Conservation (phyloP, 768 basidiomycete genomes). For the Suillus subaureus region DNA sequence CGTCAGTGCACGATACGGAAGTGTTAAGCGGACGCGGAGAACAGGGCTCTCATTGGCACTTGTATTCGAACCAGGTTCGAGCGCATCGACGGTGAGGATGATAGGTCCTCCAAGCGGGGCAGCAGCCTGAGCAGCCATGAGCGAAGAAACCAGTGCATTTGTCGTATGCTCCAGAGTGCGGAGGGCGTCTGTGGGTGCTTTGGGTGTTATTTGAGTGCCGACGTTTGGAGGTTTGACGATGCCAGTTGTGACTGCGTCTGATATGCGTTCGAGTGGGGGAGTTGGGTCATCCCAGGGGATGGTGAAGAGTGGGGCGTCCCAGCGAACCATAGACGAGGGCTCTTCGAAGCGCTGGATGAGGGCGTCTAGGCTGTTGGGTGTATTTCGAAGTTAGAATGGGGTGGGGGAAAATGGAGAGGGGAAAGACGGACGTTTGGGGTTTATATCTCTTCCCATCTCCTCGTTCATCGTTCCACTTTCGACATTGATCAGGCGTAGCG, state of each 20-base stretch:
- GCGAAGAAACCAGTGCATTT: conserved; percentile 64
- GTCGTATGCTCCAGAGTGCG: conserved; percentile 83
- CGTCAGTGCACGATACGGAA: conserved; percentile 74
- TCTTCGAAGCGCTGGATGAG: conserved; percentile 91
- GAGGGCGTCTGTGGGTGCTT: conserved; percentile 87
- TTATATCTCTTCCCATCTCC: conserved; percentile 54
- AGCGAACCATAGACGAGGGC: conserved; percentile 97
- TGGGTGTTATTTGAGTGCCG: conserved; percentile 73
- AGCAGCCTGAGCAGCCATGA: conserved; percentile 66
- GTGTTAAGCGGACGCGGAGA: conserved; percentile 49
- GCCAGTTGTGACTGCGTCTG: conserved; percentile 79
- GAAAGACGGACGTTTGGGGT: conserved; percentile 61
- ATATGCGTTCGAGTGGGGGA: conserved; percentile 70
- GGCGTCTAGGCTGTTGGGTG: conserved; percentile 40
- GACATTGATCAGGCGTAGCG: conserved; percentile 69
- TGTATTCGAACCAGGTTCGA: conserved; percentile 27
- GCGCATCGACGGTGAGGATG: conserved; percentile 38
- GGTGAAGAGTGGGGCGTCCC: conserved; percentile 96
- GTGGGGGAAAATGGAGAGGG: neutral
- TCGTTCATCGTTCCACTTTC: conserved; percentile 69
- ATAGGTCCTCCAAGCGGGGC: conserved; percentile 51
- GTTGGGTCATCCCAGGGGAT: conserved; percentile 73
- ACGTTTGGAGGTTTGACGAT: conserved; percentile 85
- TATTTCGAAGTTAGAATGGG: neutral
- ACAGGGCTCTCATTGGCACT: conserved; percentile 8